Evolutionary conservation across 2,329 filamentous ascomycete genomes (phyloP).

Genomic region (Chaetomiaceae sp.): DNA sequence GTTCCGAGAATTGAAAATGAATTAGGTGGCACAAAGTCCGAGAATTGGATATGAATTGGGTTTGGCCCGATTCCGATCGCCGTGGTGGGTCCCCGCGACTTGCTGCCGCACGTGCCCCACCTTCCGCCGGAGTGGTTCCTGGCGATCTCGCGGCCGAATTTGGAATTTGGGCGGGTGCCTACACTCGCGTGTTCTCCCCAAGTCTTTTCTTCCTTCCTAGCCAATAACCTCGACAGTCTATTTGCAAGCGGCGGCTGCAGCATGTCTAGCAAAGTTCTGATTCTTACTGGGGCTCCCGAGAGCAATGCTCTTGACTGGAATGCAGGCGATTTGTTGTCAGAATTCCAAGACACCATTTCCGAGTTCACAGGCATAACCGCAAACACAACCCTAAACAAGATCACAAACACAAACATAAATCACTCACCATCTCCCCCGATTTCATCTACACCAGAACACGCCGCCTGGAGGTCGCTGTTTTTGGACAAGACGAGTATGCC

Average conservation of each 20-base stretch:
- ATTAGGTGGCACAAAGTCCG: too few species aligned
- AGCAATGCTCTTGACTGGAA: constrained; percentile 51
- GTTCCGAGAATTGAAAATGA: too few species aligned
- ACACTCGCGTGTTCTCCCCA: neutral
- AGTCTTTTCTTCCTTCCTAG: too few species aligned
- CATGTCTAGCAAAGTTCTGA: constrained; percentile 33
- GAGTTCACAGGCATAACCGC: constrained; percentile 34
- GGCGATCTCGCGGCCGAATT: too few species aligned
- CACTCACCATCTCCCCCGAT: constrained; percentile 15
- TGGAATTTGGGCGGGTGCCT: neutral
- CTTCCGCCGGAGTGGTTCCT: too few species aligned
- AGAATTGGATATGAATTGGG: too few species aligned
- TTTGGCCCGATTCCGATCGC: too few species aligned
- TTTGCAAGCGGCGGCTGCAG: neutral
- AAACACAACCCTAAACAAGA: too few species aligned
- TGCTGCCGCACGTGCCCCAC: too few species aligned
- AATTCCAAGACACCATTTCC: constrained; percentile 40
- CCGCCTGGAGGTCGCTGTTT: constrained; percentile 53
- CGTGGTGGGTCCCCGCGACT: too few species aligned
- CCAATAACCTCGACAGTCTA: too few species aligned
- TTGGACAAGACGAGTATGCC: constrained; percentile 43
- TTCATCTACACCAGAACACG: constrained; percentile 26
- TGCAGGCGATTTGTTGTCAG: constrained; percentile 44
- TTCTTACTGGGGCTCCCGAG: constrained; percentile 55
- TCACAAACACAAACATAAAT: too few species aligned